Evolutionary conservation across 1,139 yeast species (phyloP), one percentile per base, ranked within the genome.

Genomic region (Hyphopichia buzzinii): DNA sequence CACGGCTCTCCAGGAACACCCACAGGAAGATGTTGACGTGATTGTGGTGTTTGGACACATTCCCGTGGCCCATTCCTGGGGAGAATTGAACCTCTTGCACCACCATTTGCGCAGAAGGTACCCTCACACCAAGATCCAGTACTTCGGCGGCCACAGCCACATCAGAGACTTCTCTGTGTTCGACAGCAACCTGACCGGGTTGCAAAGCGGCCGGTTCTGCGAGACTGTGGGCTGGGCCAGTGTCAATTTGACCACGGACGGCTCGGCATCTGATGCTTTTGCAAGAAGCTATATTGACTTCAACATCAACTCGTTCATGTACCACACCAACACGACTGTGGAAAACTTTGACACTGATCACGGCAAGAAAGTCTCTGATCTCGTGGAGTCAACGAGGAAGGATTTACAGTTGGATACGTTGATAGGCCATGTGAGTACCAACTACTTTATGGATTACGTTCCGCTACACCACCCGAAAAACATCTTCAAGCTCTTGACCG

Each of bases 81-180:
- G 64, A 3, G 95, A 86, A 49, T 63, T 83, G 47, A 64, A 67
- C 35, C 47, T 57, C 2, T 57, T 84, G 26, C 88, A 84, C 48
- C 29, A 54, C 0, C 63, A 59, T 8, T 60, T 92, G 29, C 72
- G 97, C 37, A 42, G 55, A 16, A 67, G 58, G 26, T 83, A 76
- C 50, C 90, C 95, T 2, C 52, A 68, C 19, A 72, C 75, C 0
- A 70, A 81, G 1, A 85, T 92, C 35, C 96, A 88, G 52, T 85
- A 85, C 53, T 82, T 92, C 57, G 97, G 97, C 1, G 98, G 97
- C 1, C 98, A 92, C 59, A 81, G 95, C 29, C 98, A 92, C 57
- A 80, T 92, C 26, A 71, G 98, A 43, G 97, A 92, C 59, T 90
- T 83, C 56, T 72, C 77, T 4, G 67, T 79, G 4, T 71, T 79